Percentiles rank a stretch among this genome's conserved stretches.
phyloP scores from a whole-genome alignment of 352 stramenopile species.

The Peronosclerospora sorghi region DNA sequence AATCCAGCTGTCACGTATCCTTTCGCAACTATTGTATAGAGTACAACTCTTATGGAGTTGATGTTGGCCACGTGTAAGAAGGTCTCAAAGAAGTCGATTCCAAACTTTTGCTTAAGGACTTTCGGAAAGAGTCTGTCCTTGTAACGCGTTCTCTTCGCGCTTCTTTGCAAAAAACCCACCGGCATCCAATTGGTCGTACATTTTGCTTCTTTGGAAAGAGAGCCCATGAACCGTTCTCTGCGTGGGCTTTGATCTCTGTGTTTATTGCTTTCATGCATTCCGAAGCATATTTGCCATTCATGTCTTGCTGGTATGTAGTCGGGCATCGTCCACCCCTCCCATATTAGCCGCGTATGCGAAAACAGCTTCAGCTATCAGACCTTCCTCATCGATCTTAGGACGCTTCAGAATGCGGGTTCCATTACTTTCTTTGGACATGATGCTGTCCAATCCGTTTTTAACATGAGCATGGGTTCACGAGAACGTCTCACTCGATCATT shows the following conservation, averaged over 20 bases:
- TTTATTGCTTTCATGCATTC: not conserved
- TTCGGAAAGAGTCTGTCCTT: not conserved
- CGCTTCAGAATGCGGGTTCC: too few relatives aligned
- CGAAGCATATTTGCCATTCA: not conserved
- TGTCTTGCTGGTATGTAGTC: not conserved
- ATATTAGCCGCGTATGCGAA: too few relatives aligned
- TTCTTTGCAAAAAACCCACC: conserved; percentile 6
- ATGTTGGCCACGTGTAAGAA: conserved; percentile 7
- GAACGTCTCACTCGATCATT: too few relatives aligned
- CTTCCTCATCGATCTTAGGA: too few relatives aligned
- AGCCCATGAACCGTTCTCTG: not conserved
- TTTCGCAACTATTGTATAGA: too few relatives aligned
- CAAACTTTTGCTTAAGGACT: conserved; percentile 2
- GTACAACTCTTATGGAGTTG: conserved; percentile 3
- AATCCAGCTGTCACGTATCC: conserved; percentile 1
- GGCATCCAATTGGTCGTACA: too few relatives aligned
- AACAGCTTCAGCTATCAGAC: too few relatives aligned
- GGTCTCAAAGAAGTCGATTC: conserved; percentile 2
- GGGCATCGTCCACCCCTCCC: too few relatives aligned
- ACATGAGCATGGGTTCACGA: too few relatives aligned
- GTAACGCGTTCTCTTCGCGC: not conserved
- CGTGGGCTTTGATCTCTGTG: not conserved
- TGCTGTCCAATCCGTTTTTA: too few relatives aligned
- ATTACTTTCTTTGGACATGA: too few relatives aligned
- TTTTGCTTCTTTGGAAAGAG: not conserved